Base-by-base conservation (phyloP, 345 rosid species). In the Lumnitzera littorea region DNA sequence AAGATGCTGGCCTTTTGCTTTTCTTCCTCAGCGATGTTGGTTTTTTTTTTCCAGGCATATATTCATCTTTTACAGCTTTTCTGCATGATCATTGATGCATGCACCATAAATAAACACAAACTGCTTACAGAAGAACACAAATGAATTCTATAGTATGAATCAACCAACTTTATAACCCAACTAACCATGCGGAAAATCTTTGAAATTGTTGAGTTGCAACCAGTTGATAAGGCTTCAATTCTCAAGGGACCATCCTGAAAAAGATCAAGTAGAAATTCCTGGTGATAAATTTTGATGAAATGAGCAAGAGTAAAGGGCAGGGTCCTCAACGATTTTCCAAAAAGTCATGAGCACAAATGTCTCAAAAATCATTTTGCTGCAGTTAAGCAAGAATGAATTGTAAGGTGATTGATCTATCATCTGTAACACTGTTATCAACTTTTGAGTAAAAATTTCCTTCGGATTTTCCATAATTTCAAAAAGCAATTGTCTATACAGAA, bases 241-340 rank as follows among this genome's bases (percentile, higher is more conserved):
- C 90, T 79, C 67, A 89, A 76, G 62, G 98, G 98, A 58, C 98
- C 96, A 81, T 89, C 96, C 98, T 92, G 86, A 79, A 76, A 66
- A 36, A 7, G 43, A 36, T 9, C 52, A 71, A 70, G 50, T 67
- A 51, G 23, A 69, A 63, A n/a, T 31, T 29, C 36, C 43, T n/a
- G 14, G 23, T 24, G 29, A 51, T 25, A 69, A 50, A 47, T 17
- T 17, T 29, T 27, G 56, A 41, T 50, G 41, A 52, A 54, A 29
- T 17, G 13, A 16, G 4, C 16, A n/a, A 47, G 24, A 11, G 59
- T 36, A 16, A 53, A 62, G 5, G 23, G 13, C 23, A 43, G 48
- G 55, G 47, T 16, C 17, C 24, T 16, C 1, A 31, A 17, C 46
- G 24, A 20, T 24, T 56, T 52, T 60, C 25, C 9, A 16, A 24